Evolutionary conservation across 108 stramenopile species (phyloP).

Genomic region (Nitzschia palea): DNA sequence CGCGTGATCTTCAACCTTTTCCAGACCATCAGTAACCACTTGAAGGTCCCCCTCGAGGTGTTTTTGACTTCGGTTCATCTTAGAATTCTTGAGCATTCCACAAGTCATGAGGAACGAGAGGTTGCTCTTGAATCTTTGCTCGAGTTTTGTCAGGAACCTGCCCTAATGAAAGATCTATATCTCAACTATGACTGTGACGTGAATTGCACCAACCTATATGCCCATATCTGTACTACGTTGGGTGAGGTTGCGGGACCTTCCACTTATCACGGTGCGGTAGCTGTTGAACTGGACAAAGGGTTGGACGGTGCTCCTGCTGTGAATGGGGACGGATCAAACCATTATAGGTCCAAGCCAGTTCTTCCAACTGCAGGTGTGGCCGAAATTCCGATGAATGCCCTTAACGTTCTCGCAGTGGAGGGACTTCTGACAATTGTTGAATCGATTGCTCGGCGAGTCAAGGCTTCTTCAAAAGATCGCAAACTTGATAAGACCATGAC

Average conservation of each 20-base stretch:
- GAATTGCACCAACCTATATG: slow-evolving; percentile 94
- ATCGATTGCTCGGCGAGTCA: slow-evolving; percentile 68
- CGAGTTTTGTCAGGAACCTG: slow-evolving; percentile 94
- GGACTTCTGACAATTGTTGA: slow-evolving; percentile 89
- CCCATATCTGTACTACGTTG: slow-evolving; percentile 70
- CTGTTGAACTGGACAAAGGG: slow-evolving; percentile 26
- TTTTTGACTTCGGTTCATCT: slow-evolving; percentile 92
- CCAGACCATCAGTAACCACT: slow-evolving; percentile 90
- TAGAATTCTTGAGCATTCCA: slow-evolving; percentile 56
- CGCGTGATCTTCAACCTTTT: slow-evolving; percentile 97
- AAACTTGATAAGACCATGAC: slow-evolving; percentile 1
- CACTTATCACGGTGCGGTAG: slow-evolving; percentile 4
- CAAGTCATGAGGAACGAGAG: slow-evolving; percentile 81
- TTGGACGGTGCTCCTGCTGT: background rate
- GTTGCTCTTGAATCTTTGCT: slow-evolving; percentile 92
- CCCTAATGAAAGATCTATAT: slow-evolving; percentile 92
- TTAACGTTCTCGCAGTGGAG: slow-evolving; percentile 85
- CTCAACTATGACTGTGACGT: slow-evolving; percentile 98
- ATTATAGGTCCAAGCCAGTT: background rate
- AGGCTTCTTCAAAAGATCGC: slow-evolving; percentile 10
- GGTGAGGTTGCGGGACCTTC: slow-evolving; percentile 52
- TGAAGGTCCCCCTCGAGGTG: slow-evolving; percentile 97
- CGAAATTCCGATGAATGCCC: slow-evolving; percentile 63
- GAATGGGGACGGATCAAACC: slow-evolving; percentile 1
- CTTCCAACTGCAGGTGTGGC: slow-evolving; percentile 11